Percentiles rank a stretch among this genome's conserved stretches.
Conservation (phyloP, 352 stramenopile genomes). For the Phytophthora sansomeana region DNA sequence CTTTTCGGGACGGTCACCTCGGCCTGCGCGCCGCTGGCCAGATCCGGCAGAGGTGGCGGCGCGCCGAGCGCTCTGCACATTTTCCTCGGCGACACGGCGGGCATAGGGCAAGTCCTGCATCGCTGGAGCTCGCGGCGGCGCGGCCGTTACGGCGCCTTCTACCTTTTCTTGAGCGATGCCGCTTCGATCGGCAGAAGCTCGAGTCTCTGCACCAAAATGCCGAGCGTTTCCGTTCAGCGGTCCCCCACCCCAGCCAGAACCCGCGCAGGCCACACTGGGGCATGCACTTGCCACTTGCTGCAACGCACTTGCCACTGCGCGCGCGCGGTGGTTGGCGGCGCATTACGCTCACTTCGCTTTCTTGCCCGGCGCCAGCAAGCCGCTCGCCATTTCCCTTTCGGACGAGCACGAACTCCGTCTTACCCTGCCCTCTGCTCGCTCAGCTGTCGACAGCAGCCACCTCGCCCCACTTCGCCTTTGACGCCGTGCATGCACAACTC, state of each 20-base stretch:
- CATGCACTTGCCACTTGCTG: slow-evolving; percentile 49
- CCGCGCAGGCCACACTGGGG: slow-evolving; percentile 33
- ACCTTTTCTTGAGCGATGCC: slow-evolving; percentile 16
- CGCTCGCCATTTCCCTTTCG: slow-evolving; percentile 17
- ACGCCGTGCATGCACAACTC: slow-evolving; percentile 40
- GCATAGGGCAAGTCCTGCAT: slow-evolving; percentile 4
- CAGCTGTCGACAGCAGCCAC: background rate
- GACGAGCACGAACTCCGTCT: slow-evolving; percentile 2
- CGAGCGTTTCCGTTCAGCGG: slow-evolving; percentile 44
- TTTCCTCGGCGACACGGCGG: slow-evolving; percentile 15
- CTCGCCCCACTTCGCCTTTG: background rate
- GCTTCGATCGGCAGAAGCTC: background rate
- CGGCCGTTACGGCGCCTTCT: slow-evolving; percentile 30
- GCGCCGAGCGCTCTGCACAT: slow-evolving; percentile 4
- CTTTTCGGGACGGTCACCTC: slow-evolving; percentile 13
- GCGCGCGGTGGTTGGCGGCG: slow-evolving; percentile 37
- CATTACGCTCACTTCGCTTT: slow-evolving; percentile 42
- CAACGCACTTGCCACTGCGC: slow-evolving; percentile 52
- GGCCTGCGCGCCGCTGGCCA: background rate
- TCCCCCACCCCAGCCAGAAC: slow-evolving; percentile 41
- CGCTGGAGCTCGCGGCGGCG: slow-evolving; percentile 20
- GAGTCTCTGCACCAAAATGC: slow-evolving; percentile 47
- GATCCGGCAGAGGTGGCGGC: slow-evolving; percentile 20
- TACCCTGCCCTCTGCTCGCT: slow-evolving; percentile 14
- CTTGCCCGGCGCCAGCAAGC: slow-evolving; percentile 34